Evolutionary conservation across 2,329 filamentous ascomycete genomes (phyloP), one percentile per base, ranked within the genome.

Genomic region (Pestalotiopsis sp.): DNA sequence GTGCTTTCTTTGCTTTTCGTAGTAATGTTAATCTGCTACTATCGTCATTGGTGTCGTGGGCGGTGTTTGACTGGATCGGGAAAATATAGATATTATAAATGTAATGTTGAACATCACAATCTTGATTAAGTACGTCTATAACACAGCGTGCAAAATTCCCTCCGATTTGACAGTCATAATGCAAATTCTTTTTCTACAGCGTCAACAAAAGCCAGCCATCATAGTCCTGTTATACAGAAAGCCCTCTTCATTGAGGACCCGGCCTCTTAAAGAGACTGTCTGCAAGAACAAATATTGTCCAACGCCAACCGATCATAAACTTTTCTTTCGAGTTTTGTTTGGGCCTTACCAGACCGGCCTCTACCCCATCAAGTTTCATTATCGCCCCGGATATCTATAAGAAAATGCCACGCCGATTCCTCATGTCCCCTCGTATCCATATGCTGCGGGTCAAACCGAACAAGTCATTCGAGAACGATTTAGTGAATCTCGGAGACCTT

Each of bases 401-500:
- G 69, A 69, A 67, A 14, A 68, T 62, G 39, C 52, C 52, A 68
- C 45, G 68, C 52, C 39, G 17, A 65, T 62, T 36, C 56, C 27
- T 38, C 25, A 67, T 66, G 56, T 17, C 59, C 23, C 9, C 36
- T 39, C 27, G 23, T 61, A 12, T 36, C 14, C 36, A 39, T 39
- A 23, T 23, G 17, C 41, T 14, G n/a, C 31, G 31, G 27, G 20
- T 38, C 12, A 62, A 13, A 25, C 3, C 31, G 36, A 31, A 6
- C 4, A 12, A 12, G 6, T 41, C 61, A 36, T 20, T 20, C 9
- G 5, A n/a, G 27, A 66, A 65, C 67, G 45, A 67, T 72, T 79
- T 87, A 91, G 76, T 88, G 86, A 71, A 96, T 83, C 83, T 97
- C 87, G 75, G 89, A 92, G 74, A 98, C 85, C 83, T 91, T 94